Percentiles rank a stretch among this genome's conserved stretches.
These are phyloP conservation scores for Peronospora farinosa DNA, from an alignment of 352 stramenopile species.

Conservation along the genomic window DNA sequence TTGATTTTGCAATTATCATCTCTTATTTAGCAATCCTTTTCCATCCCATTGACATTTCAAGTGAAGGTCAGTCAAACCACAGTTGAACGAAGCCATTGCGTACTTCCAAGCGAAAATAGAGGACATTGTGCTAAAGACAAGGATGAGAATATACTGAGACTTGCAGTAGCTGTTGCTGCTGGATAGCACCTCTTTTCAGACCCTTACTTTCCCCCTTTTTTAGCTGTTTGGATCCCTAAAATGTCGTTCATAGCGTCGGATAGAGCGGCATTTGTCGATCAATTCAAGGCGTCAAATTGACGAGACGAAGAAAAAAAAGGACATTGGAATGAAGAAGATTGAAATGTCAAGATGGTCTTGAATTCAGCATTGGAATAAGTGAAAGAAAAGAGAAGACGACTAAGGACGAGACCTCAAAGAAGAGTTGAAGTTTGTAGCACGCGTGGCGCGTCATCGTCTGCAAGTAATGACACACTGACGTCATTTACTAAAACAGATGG, in stretches of 20 bases:
- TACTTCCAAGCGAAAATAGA: slow-evolving; percentile 48
- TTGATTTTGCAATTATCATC: too few species aligned
- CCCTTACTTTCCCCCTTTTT: too few species aligned
- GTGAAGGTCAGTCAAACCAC: slow-evolving; percentile 11
- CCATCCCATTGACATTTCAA: too few species aligned
- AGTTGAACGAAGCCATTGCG: slow-evolving; percentile 52
- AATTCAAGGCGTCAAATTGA: too few species aligned
- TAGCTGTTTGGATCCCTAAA: too few species aligned
- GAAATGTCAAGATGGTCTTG: slow-evolving; percentile 9
- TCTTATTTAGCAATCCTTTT: too few species aligned
- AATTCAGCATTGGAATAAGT: slow-evolving; percentile 25
- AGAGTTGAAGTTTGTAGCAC: slow-evolving; percentile 29
- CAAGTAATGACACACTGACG: slow-evolving; percentile 23
- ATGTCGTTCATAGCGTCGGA: slow-evolving; percentile 15
- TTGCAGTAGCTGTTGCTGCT: too few species aligned
- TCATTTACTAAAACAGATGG: slow-evolving; percentile 14
- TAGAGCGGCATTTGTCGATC: slow-evolving; percentile 35
- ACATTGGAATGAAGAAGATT: slow-evolving; percentile 4
- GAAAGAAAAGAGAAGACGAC: slow-evolving; percentile 9
- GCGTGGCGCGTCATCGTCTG: slow-evolving; percentile 8
- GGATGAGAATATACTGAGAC: too few species aligned
- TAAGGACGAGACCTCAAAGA: slow-evolving; percentile 23
- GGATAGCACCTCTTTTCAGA: too few species aligned
- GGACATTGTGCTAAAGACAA: slow-evolving; percentile 30
- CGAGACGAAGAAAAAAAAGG: slow-evolving; percentile 22